Conservation (phyloP, 2,329 filamentous ascomycete species). For the Penicillium sp. region DNA sequence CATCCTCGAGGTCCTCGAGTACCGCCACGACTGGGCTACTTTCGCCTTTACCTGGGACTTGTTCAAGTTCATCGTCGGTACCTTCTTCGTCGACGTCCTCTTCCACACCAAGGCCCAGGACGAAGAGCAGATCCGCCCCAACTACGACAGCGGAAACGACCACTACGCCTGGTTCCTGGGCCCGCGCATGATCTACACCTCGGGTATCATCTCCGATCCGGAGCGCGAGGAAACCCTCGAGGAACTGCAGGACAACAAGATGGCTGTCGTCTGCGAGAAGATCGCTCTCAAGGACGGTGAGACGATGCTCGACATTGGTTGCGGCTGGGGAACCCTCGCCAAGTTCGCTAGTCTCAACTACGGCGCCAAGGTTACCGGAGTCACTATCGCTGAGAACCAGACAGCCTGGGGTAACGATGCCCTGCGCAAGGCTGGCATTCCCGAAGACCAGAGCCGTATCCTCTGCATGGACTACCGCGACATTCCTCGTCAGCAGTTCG, state of each 20-base stretch:
- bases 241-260: conserved; percentile 96
- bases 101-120: conserved; percentile 94
- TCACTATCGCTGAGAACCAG: conserved; percentile 95
- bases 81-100: conserved; percentile 86
- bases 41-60: conserved; percentile 86
- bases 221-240: conserved; percentile 88
- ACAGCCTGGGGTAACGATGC: conserved; percentile 95
- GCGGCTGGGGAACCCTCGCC: conserved; percentile 95
- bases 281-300: conserved; percentile 83
- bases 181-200: conserved; percentile 98
- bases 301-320: conserved; percentile 89
- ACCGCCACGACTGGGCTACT: conserved; percentile 95
- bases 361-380: conserved; percentile 80
- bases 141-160: conserved; percentile 97
- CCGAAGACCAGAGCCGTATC: conserved; percentile 87
- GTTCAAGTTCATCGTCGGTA: conserved; percentile 85
- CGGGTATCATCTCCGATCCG: conserved; percentile 87
- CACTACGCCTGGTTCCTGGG: conserved; percentile 99
- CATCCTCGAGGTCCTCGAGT: conserved; percentile 84
- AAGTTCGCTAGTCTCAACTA: conserved; percentile 93
- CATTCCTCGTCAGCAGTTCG: conserved; percentile 79
- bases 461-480: conserved; percentile 98
- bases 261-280: conserved; percentile 94
- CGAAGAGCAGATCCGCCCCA: conserved; percentile 95
- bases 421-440: conserved; percentile 78